Evolutionary conservation across 108 stramenopile genomes (phyloP), one percentile per base, ranked within the genome.

Genomic region (Stephanodiscus minutulus): DNA sequence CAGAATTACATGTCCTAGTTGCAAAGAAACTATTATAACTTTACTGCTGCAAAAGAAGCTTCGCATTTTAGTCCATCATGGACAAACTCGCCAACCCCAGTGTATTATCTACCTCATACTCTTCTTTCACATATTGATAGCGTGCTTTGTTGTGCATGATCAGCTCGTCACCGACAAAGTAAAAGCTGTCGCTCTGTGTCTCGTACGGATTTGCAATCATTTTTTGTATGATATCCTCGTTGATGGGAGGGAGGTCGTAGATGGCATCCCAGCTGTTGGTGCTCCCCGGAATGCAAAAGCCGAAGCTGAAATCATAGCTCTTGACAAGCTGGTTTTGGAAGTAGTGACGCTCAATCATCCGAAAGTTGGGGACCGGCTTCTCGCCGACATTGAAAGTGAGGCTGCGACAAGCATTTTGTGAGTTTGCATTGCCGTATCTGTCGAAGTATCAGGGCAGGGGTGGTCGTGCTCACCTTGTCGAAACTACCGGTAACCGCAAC

Each of bases 281-380:
- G 46, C 84, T 86, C 18, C 85, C 79, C 0, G 91, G 91, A 46
- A 92, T 90, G 72, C 89, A 90, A 68, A 90, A 92, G 7, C 91
- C 91, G 41, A 92, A 92, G 61, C 49, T 64, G 37, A 90, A 92
- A 72, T 90, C 82, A 48, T 67, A 73, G 39, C 56, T 66, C 60
- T 80, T 84, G 39, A 82, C 43, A n/a, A 91, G 88, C 66, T 73
- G 43, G 62, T 84, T 62, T 54, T 80, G 64, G 64, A 90, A 92
- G 76, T 92, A 92, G 67, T 92, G 91, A 22, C 91, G 73, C 73
- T 92, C 91, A 39, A 92, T 88, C 91, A 92, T 92, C 22, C 91
- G 81, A 62, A 92, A 90, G 66, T 80, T 84, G 21, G 52, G 24
- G 9, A 92, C 31, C 36, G 82, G 82, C 53, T 63, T 29, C 4